These are phyloP conservation scores for Obelidium mucronatum DNA, from an alignment of 192 early-diverging fungal genomes.

Conservation along the genomic window DNA sequence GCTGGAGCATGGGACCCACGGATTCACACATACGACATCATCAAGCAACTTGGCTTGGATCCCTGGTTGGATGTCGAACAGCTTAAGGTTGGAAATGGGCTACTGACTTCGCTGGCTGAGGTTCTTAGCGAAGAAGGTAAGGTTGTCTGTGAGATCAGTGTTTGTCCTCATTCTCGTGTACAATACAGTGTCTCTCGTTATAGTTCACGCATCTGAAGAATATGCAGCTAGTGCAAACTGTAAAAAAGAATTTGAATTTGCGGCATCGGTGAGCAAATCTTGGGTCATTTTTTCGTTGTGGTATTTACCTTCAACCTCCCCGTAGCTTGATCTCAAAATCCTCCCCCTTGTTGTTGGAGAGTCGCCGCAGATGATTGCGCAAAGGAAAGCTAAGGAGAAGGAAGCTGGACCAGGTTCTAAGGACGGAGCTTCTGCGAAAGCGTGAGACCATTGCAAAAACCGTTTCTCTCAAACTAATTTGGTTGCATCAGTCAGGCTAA, in stretches of 20 bases:
- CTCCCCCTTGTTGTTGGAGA: conserved; percentile 15
- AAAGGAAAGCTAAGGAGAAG: no score
- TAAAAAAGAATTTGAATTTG: conserved; percentile 30
- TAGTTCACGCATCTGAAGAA: conserved; percentile 24
- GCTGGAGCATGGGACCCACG: conserved; percentile 28
- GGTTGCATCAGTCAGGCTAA: background rate
- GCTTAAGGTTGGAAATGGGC: background rate
- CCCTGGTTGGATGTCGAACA: conserved; percentile 33
- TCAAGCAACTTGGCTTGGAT: background rate
- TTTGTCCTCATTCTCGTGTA: background rate
- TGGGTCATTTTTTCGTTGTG: background rate
- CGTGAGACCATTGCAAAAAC: no score
- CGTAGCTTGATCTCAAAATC: conserved; percentile 12
- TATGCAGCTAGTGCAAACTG: conserved; percentile 29
- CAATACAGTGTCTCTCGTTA: conserved; percentile 9
- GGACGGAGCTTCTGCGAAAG: no score
- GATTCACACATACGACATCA: background rate
- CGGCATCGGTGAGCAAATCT: background rate
- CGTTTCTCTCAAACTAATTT: no score
- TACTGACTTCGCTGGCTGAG: conserved; percentile 6
- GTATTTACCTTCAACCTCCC: background rate
- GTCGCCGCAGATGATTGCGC: no score
- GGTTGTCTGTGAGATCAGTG: background rate
- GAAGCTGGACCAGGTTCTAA: no score
- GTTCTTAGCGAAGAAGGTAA: conserved; percentile 26